These are phyloP conservation scores for Graphilbum ipis-grandicollis DNA, from an alignment of 2,329 filamentous ascomycete species.

Conservation along the genomic window DNA sequence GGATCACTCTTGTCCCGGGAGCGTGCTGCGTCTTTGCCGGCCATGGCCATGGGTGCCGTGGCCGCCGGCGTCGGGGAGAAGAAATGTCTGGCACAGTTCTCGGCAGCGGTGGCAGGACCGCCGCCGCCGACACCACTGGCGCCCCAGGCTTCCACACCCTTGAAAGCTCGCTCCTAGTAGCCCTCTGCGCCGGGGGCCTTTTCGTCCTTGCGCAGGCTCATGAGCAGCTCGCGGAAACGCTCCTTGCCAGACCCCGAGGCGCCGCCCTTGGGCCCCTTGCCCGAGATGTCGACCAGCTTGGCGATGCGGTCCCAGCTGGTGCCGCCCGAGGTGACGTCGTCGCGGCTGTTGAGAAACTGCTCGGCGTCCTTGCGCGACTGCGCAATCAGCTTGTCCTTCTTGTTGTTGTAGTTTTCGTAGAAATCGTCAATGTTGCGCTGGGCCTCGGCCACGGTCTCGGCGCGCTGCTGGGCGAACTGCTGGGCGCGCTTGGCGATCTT, in stretches of 20 bases:
- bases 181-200: conserved; percentile 56
- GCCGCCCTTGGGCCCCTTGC: conserved; percentile 76
- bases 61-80: too few species aligned
- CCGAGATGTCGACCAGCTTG: conserved; percentile 92
- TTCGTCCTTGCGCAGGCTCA: conserved; percentile 83
- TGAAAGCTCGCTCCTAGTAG: conserved; percentile 24
- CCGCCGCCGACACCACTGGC: too few species aligned
- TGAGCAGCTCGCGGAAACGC: conserved; percentile 79
- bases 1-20: too few species aligned
- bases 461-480: conserved; percentile 66
- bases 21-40: too few species aligned
- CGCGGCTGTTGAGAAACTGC: conserved; percentile 71
- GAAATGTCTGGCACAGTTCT: neutral
- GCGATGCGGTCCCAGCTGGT: conserved; percentile 98
- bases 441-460: conserved; percentile 73
- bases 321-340: conserved; percentile 85
- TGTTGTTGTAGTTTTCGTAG: conserved; percentile 98
- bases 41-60: too few species aligned
- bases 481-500: conserved; percentile 71
- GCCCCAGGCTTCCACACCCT: conserved; percentile 1
- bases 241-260: conserved; percentile 86
- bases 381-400: conserved; percentile 83
- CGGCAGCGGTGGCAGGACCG: neutral
- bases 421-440: conserved; percentile 95
- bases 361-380: conserved; percentile 87